Evolutionary conservation across 768 basidiomycete genomes (phyloP).

Genomic region (Baorangia bicolor): DNA sequence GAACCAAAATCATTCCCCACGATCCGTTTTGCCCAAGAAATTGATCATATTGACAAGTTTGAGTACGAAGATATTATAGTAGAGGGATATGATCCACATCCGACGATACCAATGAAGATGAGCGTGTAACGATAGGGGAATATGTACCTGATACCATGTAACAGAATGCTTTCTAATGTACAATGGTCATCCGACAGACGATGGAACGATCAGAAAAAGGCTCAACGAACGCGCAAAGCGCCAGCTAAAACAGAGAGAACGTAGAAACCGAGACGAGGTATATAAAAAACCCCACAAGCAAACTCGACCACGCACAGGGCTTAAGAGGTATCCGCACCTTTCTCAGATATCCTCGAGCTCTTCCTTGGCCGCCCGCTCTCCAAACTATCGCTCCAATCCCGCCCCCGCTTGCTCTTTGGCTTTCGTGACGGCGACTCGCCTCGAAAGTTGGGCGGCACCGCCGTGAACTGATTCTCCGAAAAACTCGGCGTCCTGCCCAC

Average conservation of each 20-base stretch:
- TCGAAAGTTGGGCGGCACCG: constrained; percentile 40
- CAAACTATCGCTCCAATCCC: constrained; percentile 13
- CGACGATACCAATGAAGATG: constrained; percentile 94
- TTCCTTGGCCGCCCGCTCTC: constrained; percentile 25
- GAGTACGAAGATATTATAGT: constrained; percentile 77
- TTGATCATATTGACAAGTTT: constrained; percentile 78
- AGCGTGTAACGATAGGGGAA: constrained; percentile 54
- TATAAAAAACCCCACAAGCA: not conserved
- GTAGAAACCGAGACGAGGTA: not conserved
- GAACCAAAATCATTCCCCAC: constrained; percentile 83
- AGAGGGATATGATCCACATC: constrained; percentile 83
- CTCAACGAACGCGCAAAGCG: not conserved
- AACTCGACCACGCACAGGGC: not conserved
- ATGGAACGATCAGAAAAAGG: not conserved
- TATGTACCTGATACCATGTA: constrained; percentile 5
- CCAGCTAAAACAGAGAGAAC: not conserved
- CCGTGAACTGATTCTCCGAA: constrained; percentile 46
- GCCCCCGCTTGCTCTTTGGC: constrained; percentile 27
- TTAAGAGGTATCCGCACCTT: not conserved
- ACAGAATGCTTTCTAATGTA: not conserved
- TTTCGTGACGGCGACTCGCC: constrained; percentile 30
- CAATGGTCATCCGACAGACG: not conserved
- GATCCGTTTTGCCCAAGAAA: constrained; percentile 66
- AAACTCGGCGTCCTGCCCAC: constrained; percentile 29
- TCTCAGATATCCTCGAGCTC: constrained; percentile 13